Evolutionary conservation across 2,329 filamentous ascomycete genomes (phyloP).

Genomic region (Kalmusia sp.): DNA sequence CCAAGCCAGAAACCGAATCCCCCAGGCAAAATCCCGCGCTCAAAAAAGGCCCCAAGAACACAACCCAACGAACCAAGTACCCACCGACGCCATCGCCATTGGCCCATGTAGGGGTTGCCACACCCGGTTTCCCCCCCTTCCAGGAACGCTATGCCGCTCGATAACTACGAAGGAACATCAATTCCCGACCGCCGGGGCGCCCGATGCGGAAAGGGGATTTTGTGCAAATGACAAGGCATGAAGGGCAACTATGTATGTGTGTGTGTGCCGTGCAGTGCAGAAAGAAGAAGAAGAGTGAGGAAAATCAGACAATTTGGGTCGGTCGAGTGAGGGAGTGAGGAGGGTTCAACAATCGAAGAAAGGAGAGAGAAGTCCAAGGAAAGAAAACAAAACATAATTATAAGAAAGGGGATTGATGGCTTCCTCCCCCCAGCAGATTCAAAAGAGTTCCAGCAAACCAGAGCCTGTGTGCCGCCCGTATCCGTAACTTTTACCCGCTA

Average conservation of each 20-base stretch:
- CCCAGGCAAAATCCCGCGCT: background rate
- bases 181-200: background rate
- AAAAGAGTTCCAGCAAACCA: conserved; percentile 23
- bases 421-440: conserved; percentile 21
- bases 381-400: background rate
- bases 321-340: background rate
- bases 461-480: conserved; percentile 31
- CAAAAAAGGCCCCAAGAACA: background rate
- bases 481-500: conserved; percentile 39
- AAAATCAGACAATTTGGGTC: conserved; percentile 14
- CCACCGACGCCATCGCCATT: conserved; percentile 5
- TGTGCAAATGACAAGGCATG: background rate
- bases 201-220: background rate
- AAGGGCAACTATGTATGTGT: background rate
- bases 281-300: conserved; percentile 6
- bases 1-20: background rate
- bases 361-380: conserved; percentile 4
- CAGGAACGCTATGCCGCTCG: conserved; percentile 4
- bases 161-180: background rate
- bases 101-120: background rate
- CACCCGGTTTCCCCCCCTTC: background rate
- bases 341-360: conserved; percentile 1
- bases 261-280: conserved; percentile 3
- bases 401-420: conserved; percentile 15
- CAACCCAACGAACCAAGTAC: background rate